These are phyloP conservation scores for Canna indica DNA, from an alignment of 176 grass and related monocot genomes.

Conservation along the genomic window DNA sequence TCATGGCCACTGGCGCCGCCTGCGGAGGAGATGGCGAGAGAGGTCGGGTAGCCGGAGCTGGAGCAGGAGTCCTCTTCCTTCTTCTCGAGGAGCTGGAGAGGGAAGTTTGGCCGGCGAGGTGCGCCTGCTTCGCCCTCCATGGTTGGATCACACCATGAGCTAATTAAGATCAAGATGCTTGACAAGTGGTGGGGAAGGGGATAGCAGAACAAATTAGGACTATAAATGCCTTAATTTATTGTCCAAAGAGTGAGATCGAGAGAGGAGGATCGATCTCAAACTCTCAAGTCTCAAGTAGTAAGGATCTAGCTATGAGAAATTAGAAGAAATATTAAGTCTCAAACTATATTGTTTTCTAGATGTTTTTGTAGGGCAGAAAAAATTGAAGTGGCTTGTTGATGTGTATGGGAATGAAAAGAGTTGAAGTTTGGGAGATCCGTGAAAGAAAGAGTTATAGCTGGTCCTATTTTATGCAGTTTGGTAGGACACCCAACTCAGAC, in stretches of 20 bases:
- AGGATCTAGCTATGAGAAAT: not conserved
- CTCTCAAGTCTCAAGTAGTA: no score
- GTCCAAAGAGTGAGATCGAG: no score
- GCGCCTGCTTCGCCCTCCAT: constrained; percentile 48
- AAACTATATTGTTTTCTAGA: not conserved
- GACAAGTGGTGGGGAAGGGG: constrained; percentile 4
- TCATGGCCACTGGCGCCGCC: not conserved
- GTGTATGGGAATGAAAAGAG: not conserved
- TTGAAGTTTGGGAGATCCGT: no score
- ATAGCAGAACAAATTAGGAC: not conserved
- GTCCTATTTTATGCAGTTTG: constrained; percentile 66
- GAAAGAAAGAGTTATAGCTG: constrained; percentile 3
- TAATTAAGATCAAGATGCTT: constrained; percentile 19
- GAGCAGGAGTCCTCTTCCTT: constrained; percentile 74
- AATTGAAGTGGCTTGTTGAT: not conserved
- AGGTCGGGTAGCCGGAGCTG: constrained; percentile 32
- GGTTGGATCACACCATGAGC: constrained; percentile 22
- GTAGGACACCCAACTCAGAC: constrained; percentile 29
- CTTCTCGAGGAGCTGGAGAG: constrained; percentile 81
- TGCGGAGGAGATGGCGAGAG: constrained; percentile 26
- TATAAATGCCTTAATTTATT: not conserved
- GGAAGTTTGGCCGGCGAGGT: constrained; percentile 66
- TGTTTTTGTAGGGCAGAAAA: not conserved
- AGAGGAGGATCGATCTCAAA: no score
- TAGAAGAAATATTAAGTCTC: not conserved